These are phyloP conservation scores for Scheffersomyces illinoinensis DNA, from an alignment of 1,139 yeast genomes.

Conservation along the genomic window DNA sequence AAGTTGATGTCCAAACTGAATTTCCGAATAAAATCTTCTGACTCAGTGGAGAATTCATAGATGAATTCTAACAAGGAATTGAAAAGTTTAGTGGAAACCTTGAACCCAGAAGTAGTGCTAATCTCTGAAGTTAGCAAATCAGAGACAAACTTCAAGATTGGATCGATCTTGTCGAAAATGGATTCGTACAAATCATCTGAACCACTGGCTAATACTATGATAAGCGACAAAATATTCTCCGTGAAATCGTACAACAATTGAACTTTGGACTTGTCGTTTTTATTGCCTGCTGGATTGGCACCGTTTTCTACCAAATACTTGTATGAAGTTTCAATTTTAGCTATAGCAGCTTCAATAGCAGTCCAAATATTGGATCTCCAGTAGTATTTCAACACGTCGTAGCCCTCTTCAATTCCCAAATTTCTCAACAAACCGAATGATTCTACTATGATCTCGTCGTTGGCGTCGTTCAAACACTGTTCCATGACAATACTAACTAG, in stretches of 20 bases:
- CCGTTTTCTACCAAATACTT: slow-evolving; percentile 34
- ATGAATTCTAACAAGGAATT: slow-evolving; percentile 59
- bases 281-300: slow-evolving; percentile 16
- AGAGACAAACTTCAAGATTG: slow-evolving; percentile 44
- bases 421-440: slow-evolving; percentile 80
- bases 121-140: slow-evolving; percentile 34
- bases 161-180: slow-evolving; percentile 46
- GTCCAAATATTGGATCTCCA: slow-evolving; percentile 83
- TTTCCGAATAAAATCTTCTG: slow-evolving; percentile 54
- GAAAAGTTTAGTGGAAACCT: slow-evolving; percentile 44
- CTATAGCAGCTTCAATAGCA: slow-evolving; percentile 50
- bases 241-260: slow-evolving; percentile 61
- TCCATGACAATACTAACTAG: slow-evolving; percentile 65
- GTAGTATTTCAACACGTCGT: slow-evolving; percentile 69
- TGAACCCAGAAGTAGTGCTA: slow-evolving; percentile 27
- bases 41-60: slow-evolving; percentile 67
- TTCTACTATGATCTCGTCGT: slow-evolving; percentile 76
- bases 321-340: slow-evolving; percentile 51
- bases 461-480: slow-evolving; percentile 63
- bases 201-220: slow-evolving; percentile 66
- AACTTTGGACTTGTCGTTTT: slow-evolving; percentile 41
- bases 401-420: slow-evolving; percentile 84
- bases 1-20: slow-evolving; percentile 23
- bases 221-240: slow-evolving; percentile 72
- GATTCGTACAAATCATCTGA: slow-evolving; percentile 60